Evolutionary conservation across 352 stramenopile species (phyloP).

Genomic region (Globisporangium splendens): DNA sequence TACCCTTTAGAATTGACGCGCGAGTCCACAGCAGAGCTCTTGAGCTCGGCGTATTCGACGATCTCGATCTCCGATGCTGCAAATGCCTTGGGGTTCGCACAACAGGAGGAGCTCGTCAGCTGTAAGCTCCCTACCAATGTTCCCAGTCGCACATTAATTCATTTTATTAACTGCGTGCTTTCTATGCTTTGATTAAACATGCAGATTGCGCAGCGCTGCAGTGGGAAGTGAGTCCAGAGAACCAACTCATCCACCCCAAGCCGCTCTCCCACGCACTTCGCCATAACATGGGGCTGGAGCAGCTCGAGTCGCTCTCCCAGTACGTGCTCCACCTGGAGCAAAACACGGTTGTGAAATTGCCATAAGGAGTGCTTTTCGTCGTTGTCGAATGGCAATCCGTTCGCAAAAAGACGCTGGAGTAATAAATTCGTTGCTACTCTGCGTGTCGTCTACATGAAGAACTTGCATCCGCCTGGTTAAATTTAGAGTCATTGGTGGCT

Average conservation of each 20-base stretch:
- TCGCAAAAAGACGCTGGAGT: no score
- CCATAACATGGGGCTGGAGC: constrained; percentile 33
- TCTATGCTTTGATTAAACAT: no score
- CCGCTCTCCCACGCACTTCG: constrained; percentile 21
- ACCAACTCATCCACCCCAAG: constrained; percentile 49
- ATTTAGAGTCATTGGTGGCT: no score
- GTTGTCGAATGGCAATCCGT: no score
- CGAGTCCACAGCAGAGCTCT: constrained; percentile 38
- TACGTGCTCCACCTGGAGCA: constrained; percentile 74
- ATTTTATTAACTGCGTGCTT: no score
- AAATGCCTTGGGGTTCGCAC: constrained; percentile 44
- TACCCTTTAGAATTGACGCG: constrained; percentile 43
- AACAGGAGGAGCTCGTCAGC: constrained; percentile 33
- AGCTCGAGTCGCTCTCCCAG: constrained; percentile 63
- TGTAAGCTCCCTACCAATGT: no score
- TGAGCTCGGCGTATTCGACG: constrained; percentile 62
- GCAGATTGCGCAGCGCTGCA: constrained; percentile 47
- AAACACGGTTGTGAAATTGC: constrained; percentile 58
- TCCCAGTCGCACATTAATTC: no score
- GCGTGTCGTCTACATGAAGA: no score
- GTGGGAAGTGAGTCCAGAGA: constrained; percentile 35
- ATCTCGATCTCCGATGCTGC: constrained; percentile 44
- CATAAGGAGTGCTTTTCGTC: constrained; percentile 13
- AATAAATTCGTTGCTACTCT: no score
- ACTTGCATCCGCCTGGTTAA: no score